Conservation (phyloP, 1,139 yeast genomes). For the Scheffersomyces cryptocercus region DNA sequence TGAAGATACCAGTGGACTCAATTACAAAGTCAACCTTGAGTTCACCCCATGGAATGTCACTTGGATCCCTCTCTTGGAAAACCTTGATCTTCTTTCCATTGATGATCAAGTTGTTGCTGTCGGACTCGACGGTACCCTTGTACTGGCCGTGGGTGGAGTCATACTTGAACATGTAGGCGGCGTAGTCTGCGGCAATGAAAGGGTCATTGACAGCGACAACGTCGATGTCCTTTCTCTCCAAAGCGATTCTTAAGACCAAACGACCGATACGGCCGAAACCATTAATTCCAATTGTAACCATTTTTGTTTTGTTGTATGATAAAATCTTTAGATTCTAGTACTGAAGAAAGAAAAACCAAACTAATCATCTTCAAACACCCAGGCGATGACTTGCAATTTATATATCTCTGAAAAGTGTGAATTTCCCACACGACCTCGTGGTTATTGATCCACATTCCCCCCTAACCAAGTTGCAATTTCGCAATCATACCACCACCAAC, state of each 20-base stretch:
- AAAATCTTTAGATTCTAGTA: too few species aligned
- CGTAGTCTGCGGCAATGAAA: conserved; percentile 23
- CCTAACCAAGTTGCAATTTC: too few species aligned
- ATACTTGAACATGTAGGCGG: conserved; percentile 26
- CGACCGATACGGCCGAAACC: conserved; percentile 26
- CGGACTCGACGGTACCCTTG: conserved; percentile 17
- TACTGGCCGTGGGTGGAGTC: conserved; percentile 24
- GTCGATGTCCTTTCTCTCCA: conserved; percentile 20
- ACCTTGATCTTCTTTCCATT: conserved; percentile 19
- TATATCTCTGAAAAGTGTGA: too few species aligned
- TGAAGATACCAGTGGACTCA: conserved; percentile 25
- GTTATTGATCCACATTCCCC: too few species aligned
- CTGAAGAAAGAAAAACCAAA: too few species aligned
- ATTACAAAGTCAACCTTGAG: conserved; percentile 21
- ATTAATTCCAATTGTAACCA: conserved; percentile 23
- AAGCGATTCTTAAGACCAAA: conserved; percentile 21
- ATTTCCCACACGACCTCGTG: too few species aligned
- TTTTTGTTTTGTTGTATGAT: conserved; percentile 1
- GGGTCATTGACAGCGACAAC: conserved; percentile 25
- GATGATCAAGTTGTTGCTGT: conserved; percentile 17
- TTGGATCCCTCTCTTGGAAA: conserved; percentile 22
- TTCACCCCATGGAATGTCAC: conserved; percentile 23
- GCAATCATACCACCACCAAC: too few species aligned
- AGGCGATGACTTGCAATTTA: too few species aligned
- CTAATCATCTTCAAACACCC: too few species aligned